Evolutionary conservation across 2,329 filamentous ascomycete species (phyloP), one percentile per base, ranked within the genome.

Genomic region (Thelonectria rubi): DNA sequence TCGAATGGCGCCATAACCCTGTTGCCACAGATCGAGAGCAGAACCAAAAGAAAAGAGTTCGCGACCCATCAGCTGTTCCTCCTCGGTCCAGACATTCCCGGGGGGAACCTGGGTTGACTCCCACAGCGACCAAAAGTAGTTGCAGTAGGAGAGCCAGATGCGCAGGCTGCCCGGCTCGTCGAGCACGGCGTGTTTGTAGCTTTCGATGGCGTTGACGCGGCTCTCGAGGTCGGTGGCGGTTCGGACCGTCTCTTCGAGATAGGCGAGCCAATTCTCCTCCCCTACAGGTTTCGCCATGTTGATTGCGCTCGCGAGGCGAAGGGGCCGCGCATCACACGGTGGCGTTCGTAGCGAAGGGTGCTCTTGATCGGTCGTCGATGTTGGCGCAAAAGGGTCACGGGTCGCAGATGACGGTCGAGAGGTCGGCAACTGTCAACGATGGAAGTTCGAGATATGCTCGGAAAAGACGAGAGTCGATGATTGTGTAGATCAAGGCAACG

Each of bases 201-300:
- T 78, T 75, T 94, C 91, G 72, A 93, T 83, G 49, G 92, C 82
- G 63, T 84, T 82, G 73, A 92, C 84, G 68, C 90, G 87, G 69
- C 87, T 84, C 63, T 93, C 90, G 56, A 91, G 76, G 73, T 89
- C 79, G 72, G 80, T 74, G 73, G 89, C 80, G 78, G 81, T 79
- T 76, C 84, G 80, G 58, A 84, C 86, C 68, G 91, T 86, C 75
- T 94, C 91, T 64, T 91, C 87, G 66, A 94, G 84, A 77, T 91
- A 91, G 69, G 91, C 90, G 68, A 91, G 77, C 91, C 91, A 95
- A 74, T 85, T 85, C 60, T 91, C 87, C 80, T 95, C 91, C 70
- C 91, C 91, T 67, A 93, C 82, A 47, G 90, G 89, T 56, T 75
- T 81, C 70, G 78, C 79, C 81, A 84, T 84, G 61, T 64, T 79